phyloP scores from a whole-genome alignment of 116 monocot genomes.

The Thalassia testudinum region DNA sequence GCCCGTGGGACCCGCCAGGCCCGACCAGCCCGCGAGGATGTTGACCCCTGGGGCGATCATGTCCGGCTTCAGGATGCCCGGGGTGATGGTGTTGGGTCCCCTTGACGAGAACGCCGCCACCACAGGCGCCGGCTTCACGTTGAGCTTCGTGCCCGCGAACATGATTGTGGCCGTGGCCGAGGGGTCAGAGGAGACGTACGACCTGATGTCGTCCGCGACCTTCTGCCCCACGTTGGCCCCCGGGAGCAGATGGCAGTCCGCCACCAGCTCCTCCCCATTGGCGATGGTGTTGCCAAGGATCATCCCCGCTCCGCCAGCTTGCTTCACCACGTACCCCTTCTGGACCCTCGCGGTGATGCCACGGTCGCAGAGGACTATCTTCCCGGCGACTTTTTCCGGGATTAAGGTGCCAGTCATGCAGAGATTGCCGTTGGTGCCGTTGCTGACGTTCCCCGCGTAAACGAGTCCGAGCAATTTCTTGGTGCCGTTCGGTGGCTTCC shows the following conservation, averaged over 20 bases:
- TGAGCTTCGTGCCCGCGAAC: constrained; percentile 13
- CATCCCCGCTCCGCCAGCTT: constrained; percentile 18
- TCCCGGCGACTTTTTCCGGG: constrained; percentile 21
- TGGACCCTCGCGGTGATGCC: constrained; percentile 14
- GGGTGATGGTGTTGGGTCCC: constrained; percentile 17
- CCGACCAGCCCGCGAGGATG: constrained; percentile 23
- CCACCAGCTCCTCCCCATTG: constrained; percentile 23
- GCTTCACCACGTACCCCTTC: constrained; percentile 16
- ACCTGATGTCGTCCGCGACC: constrained; percentile 5
- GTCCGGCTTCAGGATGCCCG: constrained; percentile 26
- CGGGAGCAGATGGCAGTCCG: constrained; percentile 17
- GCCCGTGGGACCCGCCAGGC: constrained; percentile 10
- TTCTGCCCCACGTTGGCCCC: constrained; percentile 10
- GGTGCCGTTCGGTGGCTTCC: constrained; percentile 9
- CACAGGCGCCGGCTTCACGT: constrained; percentile 14
- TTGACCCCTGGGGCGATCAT: constrained; percentile 21
- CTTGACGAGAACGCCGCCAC: constrained; percentile 21
- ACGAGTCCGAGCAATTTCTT: constrained; percentile 18
- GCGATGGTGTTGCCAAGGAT: constrained; percentile 9
- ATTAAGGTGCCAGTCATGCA: constrained; percentile 30
- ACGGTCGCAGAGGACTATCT: constrained; percentile 21
- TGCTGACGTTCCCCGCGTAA: constrained; percentile 37
- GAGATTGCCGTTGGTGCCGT: constrained; percentile 23
- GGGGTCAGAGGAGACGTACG: constrained; percentile 8
- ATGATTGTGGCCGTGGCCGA: constrained; percentile 5